These are phyloP conservation scores for Posidonia oceanica DNA, from an alignment of 116 monocot genomes.

Conservation along the genomic window DNA sequence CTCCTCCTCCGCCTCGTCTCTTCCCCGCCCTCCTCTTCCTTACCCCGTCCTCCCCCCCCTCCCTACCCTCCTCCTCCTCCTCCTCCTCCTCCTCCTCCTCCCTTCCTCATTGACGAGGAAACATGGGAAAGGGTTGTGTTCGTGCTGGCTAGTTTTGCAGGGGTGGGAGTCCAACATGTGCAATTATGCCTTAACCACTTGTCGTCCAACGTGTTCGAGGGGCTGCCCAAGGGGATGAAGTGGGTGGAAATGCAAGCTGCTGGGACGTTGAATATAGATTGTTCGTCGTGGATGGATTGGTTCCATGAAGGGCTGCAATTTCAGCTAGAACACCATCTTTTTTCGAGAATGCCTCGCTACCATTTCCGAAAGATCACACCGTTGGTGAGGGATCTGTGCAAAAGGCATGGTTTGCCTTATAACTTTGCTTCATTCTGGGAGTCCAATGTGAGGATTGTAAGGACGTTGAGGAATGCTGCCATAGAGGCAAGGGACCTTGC, in stretches of 20 bases:
- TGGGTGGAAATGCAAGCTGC: slow-evolving; percentile 56
- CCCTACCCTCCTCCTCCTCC: too few relatives aligned
- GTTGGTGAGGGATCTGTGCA: slow-evolving; percentile 40
- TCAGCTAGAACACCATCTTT: slow-evolving; percentile 52
- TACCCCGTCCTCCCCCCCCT: too few relatives aligned
- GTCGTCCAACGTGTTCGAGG: slow-evolving; percentile 29
- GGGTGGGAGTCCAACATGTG: slow-evolving; percentile 46
- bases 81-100: too few relatives aligned
- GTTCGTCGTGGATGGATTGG: slow-evolving; percentile 59
- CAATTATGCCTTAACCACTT: slow-evolving; percentile 53
- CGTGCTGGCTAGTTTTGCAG: slow-evolving; percentile 35
- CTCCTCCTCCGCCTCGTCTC: too few relatives aligned
- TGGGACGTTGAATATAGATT: slow-evolving; percentile 36
- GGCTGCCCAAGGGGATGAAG: slow-evolving; percentile 30
- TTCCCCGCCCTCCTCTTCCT: too few relatives aligned
- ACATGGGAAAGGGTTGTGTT: slow-evolving; percentile 34
- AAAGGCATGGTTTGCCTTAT: slow-evolving; percentile 32
- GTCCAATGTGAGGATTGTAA: slow-evolving; percentile 28
- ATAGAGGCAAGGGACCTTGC: slow-evolving; percentile 29
- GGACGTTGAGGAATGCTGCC: slow-evolving; percentile 29
- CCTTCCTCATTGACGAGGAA: too few relatives aligned
- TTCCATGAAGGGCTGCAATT: slow-evolving; percentile 58
- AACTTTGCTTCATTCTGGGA: slow-evolving; percentile 28
- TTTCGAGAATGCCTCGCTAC: slow-evolving; percentile 38
- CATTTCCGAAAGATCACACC: slow-evolving; percentile 30